Evolutionary conservation across 345 rosid species (phyloP).

Genomic region (Citrus unshiu): DNA sequence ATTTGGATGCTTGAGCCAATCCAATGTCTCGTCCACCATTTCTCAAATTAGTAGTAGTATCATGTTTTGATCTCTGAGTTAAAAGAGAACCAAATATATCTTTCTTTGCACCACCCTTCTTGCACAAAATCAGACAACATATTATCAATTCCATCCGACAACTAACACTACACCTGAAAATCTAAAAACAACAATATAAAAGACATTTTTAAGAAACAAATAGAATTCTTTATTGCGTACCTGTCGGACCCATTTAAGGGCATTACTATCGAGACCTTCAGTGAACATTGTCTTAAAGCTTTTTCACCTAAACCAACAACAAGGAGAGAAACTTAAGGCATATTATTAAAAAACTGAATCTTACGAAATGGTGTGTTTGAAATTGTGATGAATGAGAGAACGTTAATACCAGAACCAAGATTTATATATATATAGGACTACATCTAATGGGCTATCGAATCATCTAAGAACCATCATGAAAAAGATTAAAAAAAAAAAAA

Average conservation of each 20-base stretch:
- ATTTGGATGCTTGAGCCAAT: slow-evolving; percentile 37
- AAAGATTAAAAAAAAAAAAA: not conserved
- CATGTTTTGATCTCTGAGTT: slow-evolving; percentile 25
- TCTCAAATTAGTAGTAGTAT: slow-evolving; percentile 31
- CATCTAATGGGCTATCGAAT: not conserved
- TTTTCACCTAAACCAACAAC: slow-evolving; percentile 17
- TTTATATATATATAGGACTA: not conserved
- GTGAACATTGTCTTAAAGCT: slow-evolving; percentile 34
- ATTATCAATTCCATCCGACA: slow-evolving; percentile 4
- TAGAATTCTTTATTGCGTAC: slow-evolving; percentile 15
- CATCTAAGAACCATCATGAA: not conserved
- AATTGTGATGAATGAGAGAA: not conserved
- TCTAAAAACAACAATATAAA: not conserved
- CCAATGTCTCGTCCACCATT: slow-evolving; percentile 29
- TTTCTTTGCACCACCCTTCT: slow-evolving; percentile 27
- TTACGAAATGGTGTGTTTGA: not conserved
- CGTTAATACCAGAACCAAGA: not conserved
- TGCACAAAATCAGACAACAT: slow-evolving; percentile 8
- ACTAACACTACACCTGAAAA: not conserved
- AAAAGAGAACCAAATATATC: slow-evolving; percentile 27
- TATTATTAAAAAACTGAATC: not conserved
- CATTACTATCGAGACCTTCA: slow-evolving; percentile 36
- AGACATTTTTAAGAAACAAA: not conserved
- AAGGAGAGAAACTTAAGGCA: not conserved
- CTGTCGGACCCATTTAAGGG: slow-evolving; percentile 46